Conservation (phyloP, 2,329 filamentous ascomycete genomes). For the Colletotrichum costaricense region DNA sequence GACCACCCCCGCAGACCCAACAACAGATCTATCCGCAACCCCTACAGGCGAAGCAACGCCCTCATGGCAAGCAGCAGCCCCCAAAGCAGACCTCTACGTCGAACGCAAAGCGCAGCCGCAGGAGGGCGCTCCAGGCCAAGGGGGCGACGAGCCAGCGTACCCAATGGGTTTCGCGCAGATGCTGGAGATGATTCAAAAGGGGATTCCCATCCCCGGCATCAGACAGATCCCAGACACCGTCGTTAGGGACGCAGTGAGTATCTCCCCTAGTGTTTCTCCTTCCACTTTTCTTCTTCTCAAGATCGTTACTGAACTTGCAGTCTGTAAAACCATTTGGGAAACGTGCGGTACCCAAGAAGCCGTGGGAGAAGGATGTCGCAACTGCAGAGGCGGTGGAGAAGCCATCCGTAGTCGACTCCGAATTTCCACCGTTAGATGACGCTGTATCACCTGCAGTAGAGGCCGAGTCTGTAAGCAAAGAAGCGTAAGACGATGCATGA, state of each 20-base stretch:
- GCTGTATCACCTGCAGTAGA: conserved; percentile 15
- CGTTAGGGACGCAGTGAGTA: conserved; percentile 74
- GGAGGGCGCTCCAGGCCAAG: conserved; percentile 35
- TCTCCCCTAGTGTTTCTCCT: neutral
- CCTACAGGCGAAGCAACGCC: conserved; percentile 38
- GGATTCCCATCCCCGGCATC: conserved; percentile 87
- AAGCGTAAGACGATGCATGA: neutral
- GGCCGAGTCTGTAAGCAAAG: neutral
- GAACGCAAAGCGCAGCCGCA: conserved; percentile 47
- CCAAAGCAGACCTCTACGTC: conserved; percentile 58
- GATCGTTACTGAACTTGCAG: conserved; percentile 40
- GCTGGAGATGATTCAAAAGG: conserved; percentile 84
- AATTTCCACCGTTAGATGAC: conserved; percentile 46
- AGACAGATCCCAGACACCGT: conserved; percentile 86
- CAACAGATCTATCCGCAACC: neutral
- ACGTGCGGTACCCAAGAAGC: conserved; percentile 65
- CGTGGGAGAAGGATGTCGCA: conserved; percentile 78
- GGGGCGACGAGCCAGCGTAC: conserved; percentile 73
- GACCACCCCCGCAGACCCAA: neutral
- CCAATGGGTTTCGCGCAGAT: conserved; percentile 88
- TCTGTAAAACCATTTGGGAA: conserved; percentile 60
- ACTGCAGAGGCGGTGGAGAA: conserved; percentile 10
- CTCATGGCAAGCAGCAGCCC: conserved; percentile 63
- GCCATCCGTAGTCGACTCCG: conserved; percentile 45
- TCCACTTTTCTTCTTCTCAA: neutral